Evolutionary conservation across 2,329 filamentous ascomycete genomes (phyloP), one percentile per base, ranked within the genome.

Genomic region (Penicillium verrucosum): DNA sequence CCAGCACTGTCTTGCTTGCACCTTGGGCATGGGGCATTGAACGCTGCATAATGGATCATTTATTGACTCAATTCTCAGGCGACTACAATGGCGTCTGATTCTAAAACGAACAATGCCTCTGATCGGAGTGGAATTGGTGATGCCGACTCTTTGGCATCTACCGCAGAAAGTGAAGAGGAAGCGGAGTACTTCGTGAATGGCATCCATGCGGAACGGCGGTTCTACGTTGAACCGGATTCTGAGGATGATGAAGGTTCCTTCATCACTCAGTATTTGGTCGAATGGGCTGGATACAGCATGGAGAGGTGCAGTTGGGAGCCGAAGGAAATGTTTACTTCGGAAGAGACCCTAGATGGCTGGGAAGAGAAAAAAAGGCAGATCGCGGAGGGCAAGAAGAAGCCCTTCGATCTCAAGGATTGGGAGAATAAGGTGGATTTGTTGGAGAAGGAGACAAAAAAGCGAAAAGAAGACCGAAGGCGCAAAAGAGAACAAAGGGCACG

Each of bases 201-300:
- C 16, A 78, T 88, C 34, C 69, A 85, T 18, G 77, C 77, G 0
- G 79, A 86, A 64, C 72, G 62, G 23, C 36, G 32, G 23, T 27
- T 29, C 23, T 52, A 29, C 23, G 12, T 38, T 30, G 50, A 52
- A 12, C 50, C 41, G 7, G 41, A 46, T 27, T 52, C 50, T 12
- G 50, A 52, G 1, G 58, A 70, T 9, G 4, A 61, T 74, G 5
- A 69, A 69, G 52, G 44, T 8, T 6, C 16, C 21, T 49, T 36
- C 11, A 6, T 49, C 5, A 54, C 68, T 16, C 70, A 65, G 25
- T 90, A 85, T 66, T 78, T 91, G 1, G 81, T 89, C 23, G 80
- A 83, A 57, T 91, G 88, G 88, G 75, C 77, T 27, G 80, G 76
- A 2, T 92, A 87, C 65, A 75, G 78, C 1, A 59, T 85, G 5